Percentiles rank a stretch among this genome's conserved stretches.
Evolutionary conservation across 805 yeast genomes (phyloP).

Genomic region (Isabelozyma pseudorhagii): DNA sequence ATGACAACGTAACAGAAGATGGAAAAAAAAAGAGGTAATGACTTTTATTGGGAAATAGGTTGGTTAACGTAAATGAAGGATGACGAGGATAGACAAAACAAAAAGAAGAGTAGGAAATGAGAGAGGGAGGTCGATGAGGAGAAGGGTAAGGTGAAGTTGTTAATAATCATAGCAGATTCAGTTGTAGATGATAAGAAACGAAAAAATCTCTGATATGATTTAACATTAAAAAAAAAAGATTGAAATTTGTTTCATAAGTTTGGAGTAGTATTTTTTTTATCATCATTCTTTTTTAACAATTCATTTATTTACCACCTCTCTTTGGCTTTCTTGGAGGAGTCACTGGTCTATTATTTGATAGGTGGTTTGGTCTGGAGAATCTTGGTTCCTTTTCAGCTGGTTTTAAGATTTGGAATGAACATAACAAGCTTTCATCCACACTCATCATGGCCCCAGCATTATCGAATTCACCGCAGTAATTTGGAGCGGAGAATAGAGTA

Average conservation of each 20-base stretch:
- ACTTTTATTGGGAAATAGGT: constrained; percentile 1
- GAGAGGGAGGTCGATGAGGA: not conserved
- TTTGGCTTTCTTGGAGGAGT: constrained; percentile 61
- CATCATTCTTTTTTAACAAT: no score
- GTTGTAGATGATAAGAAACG: not conserved
- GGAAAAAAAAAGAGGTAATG: not conserved
- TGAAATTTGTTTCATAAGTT: not conserved
- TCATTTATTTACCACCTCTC: constrained; percentile 43
- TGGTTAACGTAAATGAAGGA: not conserved
- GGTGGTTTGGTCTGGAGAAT: constrained; percentile 42
- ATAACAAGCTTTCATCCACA: constrained; percentile 85
- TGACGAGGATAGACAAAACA: not conserved
- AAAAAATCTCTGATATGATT: not conserved
- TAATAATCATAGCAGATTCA: no score
- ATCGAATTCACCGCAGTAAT: constrained; percentile 94
- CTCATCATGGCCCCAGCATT: constrained; percentile 98
- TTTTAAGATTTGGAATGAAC: constrained; percentile 88
- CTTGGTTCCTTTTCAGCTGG: constrained; percentile 93
- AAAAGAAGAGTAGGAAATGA: not conserved
- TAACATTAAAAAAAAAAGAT: not conserved
- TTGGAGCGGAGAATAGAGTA: constrained; percentile 91
- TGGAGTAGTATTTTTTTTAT: not conserved
- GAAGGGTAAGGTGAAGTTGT: not conserved
- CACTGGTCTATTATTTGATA: constrained; percentile 46
- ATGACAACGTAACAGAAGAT: not conserved